phyloP scores from a whole-genome alignment of 2,329 filamentous ascomycete genomes.

The Epichloe glyceriae region DNA sequence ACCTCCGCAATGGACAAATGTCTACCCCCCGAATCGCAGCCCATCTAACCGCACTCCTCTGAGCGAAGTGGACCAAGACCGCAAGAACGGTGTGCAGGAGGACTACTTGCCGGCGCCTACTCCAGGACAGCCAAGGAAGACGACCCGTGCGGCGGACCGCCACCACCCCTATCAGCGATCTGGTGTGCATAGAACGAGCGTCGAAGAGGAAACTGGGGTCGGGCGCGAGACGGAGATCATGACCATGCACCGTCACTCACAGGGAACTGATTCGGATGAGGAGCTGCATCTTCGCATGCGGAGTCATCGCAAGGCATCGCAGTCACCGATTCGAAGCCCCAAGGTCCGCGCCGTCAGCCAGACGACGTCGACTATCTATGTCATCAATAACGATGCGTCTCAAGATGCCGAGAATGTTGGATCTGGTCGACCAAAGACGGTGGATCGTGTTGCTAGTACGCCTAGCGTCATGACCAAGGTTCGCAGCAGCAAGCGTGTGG shows the following conservation, averaged over 20 bases:
- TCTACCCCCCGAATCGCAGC: slow-evolving; percentile 77
- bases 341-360: slow-evolving; percentile 63
- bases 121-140: slow-evolving; percentile 89
- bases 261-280: slow-evolving; percentile 62
- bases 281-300: slow-evolving; percentile 68
- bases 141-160: slow-evolving; percentile 59
- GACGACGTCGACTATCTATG: slow-evolving; percentile 56
- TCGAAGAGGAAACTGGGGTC: slow-evolving; percentile 38
- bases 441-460: slow-evolving; percentile 41
- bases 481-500: slow-evolving; percentile 44
- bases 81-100: slow-evolving; percentile 57
- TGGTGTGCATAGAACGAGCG: slow-evolving; percentile 25
- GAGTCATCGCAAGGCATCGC: slow-evolving; percentile 51
- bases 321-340: slow-evolving; percentile 46
- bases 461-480: slow-evolving; percentile 51
- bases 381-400: slow-evolving; percentile 52
- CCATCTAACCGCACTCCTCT: slow-evolving; percentile 69
- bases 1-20: slow-evolving; percentile 50
- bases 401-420: slow-evolving; percentile 63
- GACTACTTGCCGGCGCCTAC: slow-evolving; percentile 92
- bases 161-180: slow-evolving; percentile 60
- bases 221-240: slow-evolving; percentile 48
- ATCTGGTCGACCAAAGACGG: slow-evolving; percentile 42
- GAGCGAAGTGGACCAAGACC: slow-evolving; percentile 85
- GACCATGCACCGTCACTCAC: slow-evolving; percentile 47